Conservation (phyloP, 1,284 basidiomycete species). For the Moesziomyces globuligerus region DNA sequence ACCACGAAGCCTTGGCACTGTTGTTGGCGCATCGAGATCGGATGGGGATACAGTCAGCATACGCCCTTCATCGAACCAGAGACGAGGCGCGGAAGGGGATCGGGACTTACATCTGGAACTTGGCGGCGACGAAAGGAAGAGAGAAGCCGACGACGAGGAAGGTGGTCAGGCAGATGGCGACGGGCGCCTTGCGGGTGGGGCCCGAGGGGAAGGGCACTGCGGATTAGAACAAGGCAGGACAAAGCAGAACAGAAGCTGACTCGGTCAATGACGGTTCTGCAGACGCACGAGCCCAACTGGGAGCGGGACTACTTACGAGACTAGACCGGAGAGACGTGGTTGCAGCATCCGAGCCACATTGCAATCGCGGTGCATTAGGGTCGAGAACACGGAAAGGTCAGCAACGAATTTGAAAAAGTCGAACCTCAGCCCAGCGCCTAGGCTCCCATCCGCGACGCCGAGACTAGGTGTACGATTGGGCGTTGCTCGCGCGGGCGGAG, state of each 20-base stretch:
- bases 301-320: neutral
- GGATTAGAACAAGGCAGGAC: too few species aligned
- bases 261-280: neutral
- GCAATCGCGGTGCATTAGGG: too few species aligned
- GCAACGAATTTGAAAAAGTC: neutral
- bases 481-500: neutral
- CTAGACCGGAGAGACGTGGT: too few species aligned
- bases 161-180: slow-evolving; percentile 54
- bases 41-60: neutral
- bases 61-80: too few species aligned
- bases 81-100: neutral
- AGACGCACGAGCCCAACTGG: neutral
- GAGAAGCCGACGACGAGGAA: slow-evolving; percentile 61
- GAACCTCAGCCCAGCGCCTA: too few species aligned
- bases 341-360: too few species aligned
- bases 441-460: too few species aligned
- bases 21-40: neutral
- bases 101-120: slow-evolving; percentile 59
- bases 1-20: slow-evolving; percentile 50
- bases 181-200: slow-evolving; percentile 57
- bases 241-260: slow-evolving; percentile 1
- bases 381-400: neutral
- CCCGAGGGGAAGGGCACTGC: slow-evolving; percentile 64
- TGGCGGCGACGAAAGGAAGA: slow-evolving; percentile 60
- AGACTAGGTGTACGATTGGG: slow-evolving; percentile 1